Conservation (phyloP, 2,329 filamentous ascomycete genomes). For the Macrophomina pseudophaseolina region DNA sequence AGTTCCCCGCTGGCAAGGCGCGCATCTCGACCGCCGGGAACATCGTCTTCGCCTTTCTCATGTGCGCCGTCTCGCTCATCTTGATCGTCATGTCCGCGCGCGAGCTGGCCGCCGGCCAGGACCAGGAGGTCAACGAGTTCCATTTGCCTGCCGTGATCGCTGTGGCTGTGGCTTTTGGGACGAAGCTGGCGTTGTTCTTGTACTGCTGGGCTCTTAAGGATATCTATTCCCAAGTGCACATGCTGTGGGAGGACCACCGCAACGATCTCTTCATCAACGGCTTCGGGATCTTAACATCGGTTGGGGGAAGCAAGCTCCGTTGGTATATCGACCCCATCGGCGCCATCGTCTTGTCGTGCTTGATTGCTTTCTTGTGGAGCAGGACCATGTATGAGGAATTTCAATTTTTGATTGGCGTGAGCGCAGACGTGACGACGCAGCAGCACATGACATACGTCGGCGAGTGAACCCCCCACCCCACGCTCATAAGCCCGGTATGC, state of each 20-base stretch:
- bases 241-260: conserved; percentile 94
- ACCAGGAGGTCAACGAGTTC: conserved; percentile 64
- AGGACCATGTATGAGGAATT: conserved; percentile 88
- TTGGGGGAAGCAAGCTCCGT: conserved; percentile 81
- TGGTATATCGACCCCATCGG: conserved; percentile 98
- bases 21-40: conserved; percentile 95
- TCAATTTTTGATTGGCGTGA: conserved; percentile 86
- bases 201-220: conserved; percentile 93
- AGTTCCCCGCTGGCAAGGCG: conserved; percentile 90
- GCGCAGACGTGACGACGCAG: conserved; percentile 81
- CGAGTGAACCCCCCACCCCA: background rate
- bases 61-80: conserved; percentile 90
- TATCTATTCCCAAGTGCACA: conserved; percentile 88
- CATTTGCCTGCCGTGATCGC: conserved; percentile 84
- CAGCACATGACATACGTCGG: conserved; percentile 91
- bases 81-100: conserved; percentile 86
- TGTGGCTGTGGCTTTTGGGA: conserved; percentile 80
- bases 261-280: conserved; percentile 98
- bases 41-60: conserved; percentile 94
- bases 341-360: conserved; percentile 79
- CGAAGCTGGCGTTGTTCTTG: conserved; percentile 81
- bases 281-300: conserved; percentile 86
- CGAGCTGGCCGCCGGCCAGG: conserved; percentile 64
- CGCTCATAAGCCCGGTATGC: background rate
- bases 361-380: conserved; percentile 83